Evolutionary conservation across 371 early-diverging fungal species (phyloP).

Genomic region (Haplosporangium sp.): DNA sequence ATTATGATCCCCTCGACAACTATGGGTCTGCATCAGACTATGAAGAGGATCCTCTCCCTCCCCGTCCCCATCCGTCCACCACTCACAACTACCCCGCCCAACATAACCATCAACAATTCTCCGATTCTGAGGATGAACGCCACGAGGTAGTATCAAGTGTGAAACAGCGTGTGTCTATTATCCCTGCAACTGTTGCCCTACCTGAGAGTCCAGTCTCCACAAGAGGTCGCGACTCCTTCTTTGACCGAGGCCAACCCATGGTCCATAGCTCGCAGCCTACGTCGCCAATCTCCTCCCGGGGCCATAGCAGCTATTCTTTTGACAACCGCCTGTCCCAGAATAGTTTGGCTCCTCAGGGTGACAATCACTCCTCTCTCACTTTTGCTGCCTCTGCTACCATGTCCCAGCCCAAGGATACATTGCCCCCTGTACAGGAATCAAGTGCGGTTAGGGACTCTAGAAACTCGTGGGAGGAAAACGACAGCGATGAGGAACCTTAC

Average conservation of each 20-base stretch:
- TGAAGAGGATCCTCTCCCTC: conserved; percentile 12
- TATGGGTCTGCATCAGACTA: conserved; percentile 29
- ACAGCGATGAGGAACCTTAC: conserved; percentile 42
- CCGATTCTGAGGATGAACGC: conserved; percentile 2
- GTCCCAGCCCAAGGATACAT: not conserved
- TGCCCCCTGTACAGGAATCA: conserved; percentile 1
- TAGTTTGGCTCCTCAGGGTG: not conserved
- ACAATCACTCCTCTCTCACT: conserved; percentile 6
- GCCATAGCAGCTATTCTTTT: conserved; percentile 1
- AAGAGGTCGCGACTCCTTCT: conserved; percentile 25
- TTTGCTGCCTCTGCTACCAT: not conserved
- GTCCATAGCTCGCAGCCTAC: conserved; percentile 8
- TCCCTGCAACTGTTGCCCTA: conserved; percentile 16
- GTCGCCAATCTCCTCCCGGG: conserved; percentile 17
- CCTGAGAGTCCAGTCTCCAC: conserved; percentile 36
- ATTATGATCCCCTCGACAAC: conserved; percentile 30
- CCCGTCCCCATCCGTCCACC: not conserved
- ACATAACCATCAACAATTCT: not conserved
- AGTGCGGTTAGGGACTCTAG: not conserved
- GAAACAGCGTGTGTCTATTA: conserved; percentile 12
- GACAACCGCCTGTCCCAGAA: conserved; percentile 5
- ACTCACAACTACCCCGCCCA: not conserved
- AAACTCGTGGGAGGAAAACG: conserved; percentile 46
- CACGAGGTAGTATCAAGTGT: conserved; percentile 1
- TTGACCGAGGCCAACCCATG: not conserved